Percentiles rank a stretch among this genome's conserved stretches.
phyloP scores from a whole-genome alignment of 176 grass and related monocot genomes.

The Paspalum notatum region DNA sequence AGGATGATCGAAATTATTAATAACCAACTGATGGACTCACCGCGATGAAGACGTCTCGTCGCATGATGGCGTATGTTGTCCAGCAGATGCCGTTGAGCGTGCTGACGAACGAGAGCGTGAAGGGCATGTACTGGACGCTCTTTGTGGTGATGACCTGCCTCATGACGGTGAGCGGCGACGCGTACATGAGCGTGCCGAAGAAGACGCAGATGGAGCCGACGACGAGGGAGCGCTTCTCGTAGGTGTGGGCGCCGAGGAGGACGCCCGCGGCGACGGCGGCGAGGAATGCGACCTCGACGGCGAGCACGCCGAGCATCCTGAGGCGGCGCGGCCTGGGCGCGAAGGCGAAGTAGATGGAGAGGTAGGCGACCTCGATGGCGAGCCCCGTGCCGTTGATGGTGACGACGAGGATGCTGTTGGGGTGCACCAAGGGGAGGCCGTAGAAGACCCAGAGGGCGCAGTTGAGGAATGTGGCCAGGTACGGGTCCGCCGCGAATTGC shows the following conservation, averaged over 20 bases:
- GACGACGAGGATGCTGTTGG: slow-evolving; percentile 51
- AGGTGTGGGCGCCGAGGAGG: slow-evolving; percentile 44
- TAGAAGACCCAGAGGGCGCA: slow-evolving; percentile 82
- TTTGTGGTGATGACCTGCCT: slow-evolving; percentile 58
- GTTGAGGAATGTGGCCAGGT: slow-evolving; percentile 81
- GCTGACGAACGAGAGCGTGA: slow-evolving; percentile 53
- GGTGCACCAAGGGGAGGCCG: slow-evolving; percentile 60
- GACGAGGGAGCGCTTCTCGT: slow-evolving; percentile 53
- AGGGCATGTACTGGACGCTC: slow-evolving; percentile 84
- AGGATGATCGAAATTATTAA: no score
- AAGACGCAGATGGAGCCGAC: slow-evolving; percentile 65
- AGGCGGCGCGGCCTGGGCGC: slow-evolving; percentile 18
- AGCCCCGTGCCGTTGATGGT: slow-evolving; percentile 60
- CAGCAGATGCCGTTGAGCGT: slow-evolving; percentile 72
- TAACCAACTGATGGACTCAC: neutral
- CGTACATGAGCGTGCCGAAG: slow-evolving; percentile 77
- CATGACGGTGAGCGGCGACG: slow-evolving; percentile 70
- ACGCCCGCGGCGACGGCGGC: slow-evolving; percentile 41
- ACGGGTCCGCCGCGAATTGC: slow-evolving; percentile 61
- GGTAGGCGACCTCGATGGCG: slow-evolving; percentile 53
- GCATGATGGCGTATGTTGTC: slow-evolving; percentile 68
- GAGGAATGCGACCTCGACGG: slow-evolving; percentile 49
- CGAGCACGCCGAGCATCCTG: slow-evolving; percentile 47
- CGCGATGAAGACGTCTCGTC: slow-evolving; percentile 59
- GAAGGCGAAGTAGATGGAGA: slow-evolving; percentile 55